A percentile compares a stretch with the other conserved stretches of the same genome.
Conservation (phyloP, 345 rosid genomes). For the rapeseed (Brassica napus) region DNA sequence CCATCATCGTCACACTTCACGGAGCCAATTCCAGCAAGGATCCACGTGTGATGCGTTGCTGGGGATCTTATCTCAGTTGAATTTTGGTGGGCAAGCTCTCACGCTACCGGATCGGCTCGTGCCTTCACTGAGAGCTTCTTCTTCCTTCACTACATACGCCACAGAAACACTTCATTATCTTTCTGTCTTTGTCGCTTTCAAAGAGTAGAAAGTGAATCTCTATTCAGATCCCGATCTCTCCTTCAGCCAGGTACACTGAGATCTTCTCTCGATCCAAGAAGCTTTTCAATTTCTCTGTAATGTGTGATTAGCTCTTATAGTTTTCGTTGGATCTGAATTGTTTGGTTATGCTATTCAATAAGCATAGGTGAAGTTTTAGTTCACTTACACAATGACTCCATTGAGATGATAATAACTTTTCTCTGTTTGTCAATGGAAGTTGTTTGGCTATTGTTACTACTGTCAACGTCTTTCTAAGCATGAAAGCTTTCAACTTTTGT, state of each 20-base stretch:
- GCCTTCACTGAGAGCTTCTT: constrained; percentile 14
- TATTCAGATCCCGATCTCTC: constrained; percentile 34
- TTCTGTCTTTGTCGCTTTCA: background rate
- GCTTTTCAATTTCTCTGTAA: too few relatives aligned
- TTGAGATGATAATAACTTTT: too few relatives aligned
- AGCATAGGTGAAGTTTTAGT: too few relatives aligned
- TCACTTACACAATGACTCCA: too few relatives aligned
- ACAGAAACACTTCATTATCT: background rate
- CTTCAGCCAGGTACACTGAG: background rate
- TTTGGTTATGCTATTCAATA: background rate
- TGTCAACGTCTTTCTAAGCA: background rate
- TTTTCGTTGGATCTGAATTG: background rate
- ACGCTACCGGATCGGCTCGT: constrained; percentile 17
- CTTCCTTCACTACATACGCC: background rate
- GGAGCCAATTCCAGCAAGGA: constrained; percentile 17
- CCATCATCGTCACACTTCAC: constrained; percentile 8
- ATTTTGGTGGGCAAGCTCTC: constrained; percentile 2
- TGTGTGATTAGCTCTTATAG: too few relatives aligned
- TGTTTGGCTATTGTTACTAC: background rate
- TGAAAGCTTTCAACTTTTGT: background rate
- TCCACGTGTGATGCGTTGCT: constrained; percentile 7
- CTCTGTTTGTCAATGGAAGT: background rate
- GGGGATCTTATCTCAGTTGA: constrained; percentile 32
- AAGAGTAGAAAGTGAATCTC: constrained; percentile 24
- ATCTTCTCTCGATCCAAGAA: constrained; percentile 15